A percentile compares a stretch with the other conserved stretches of the same genome.
Conservation (phyloP, 202 grass and related monocot genomes). For the Bolboschoenoplectus hybrid region DNA sequence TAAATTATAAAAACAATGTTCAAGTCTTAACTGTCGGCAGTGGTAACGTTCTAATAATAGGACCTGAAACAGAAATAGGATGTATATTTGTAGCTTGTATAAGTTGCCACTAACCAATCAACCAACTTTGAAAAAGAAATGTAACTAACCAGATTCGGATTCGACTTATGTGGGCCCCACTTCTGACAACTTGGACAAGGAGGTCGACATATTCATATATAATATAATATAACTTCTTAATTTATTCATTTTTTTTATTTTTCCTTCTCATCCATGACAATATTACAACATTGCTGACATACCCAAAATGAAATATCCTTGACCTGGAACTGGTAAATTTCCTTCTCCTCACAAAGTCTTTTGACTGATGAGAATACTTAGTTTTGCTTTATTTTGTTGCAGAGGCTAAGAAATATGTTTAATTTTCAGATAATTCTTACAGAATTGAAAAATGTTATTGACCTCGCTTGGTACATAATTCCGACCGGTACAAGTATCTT, state of each 20-base stretch:
- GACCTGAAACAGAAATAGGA: background rate
- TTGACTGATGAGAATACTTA: background rate
- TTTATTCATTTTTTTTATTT: slow-evolving; percentile 5
- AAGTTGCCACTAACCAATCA: background rate
- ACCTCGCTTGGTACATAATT: background rate
- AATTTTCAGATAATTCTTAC: background rate
- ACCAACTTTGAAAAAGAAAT: slow-evolving; percentile 8
- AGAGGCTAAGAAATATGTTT: background rate
- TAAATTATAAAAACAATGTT: background rate
- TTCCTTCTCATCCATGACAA: slow-evolving; percentile 20
- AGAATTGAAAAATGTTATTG: background rate
- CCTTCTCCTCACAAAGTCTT: background rate
- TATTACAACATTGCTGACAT: slow-evolving; percentile 39
- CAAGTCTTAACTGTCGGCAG: background rate
- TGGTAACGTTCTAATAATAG: background rate
- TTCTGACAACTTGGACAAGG: background rate
- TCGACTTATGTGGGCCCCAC: background rate
- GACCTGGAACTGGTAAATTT: background rate
- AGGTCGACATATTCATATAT: background rate
- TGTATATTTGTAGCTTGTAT: background rate
- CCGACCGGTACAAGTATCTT: background rate
- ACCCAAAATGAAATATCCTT: background rate
- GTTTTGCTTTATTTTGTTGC: background rate
- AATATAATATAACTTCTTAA: slow-evolving; percentile 12
- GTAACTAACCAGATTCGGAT: slow-evolving; percentile 34